Evolutionary conservation across 2,329 filamentous ascomycete species (phyloP).

Genomic region (Penicillium expansum): DNA sequence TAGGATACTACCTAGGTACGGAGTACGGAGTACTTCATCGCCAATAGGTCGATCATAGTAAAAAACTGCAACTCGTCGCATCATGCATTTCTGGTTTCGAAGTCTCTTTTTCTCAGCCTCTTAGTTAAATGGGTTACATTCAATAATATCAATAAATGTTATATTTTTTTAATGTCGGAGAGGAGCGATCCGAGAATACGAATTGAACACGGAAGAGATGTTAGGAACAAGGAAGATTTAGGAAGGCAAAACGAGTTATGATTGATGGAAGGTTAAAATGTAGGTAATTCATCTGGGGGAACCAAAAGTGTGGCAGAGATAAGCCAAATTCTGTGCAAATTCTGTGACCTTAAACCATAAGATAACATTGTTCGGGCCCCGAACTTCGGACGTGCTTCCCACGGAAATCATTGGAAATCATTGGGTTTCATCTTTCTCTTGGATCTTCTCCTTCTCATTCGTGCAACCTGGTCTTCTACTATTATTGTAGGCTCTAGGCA

Average conservation of each 20-base stretch:
- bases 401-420: conserved; percentile 13
- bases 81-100: conserved; percentile 7
- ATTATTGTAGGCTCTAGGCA: conserved; percentile 1
- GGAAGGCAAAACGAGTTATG: conserved; percentile 4
- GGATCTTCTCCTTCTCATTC: conserved; percentile 5
- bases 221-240: conserved; percentile 4
- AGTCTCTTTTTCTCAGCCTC: neutral
- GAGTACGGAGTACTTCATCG: neutral
- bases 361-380: conserved; percentile 31
- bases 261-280: conserved; percentile 19
- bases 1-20: neutral
- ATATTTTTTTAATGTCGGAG: conserved; percentile 11
- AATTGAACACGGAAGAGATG: conserved; percentile 21
- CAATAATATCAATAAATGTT: neutral
- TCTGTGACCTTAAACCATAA: conserved; percentile 39
- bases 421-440: conserved; percentile 2
- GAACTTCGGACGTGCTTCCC: conserved; percentile 34
- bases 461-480: conserved; percentile 15
- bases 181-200: conserved; percentile 22
- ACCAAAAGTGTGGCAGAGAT: conserved; percentile 26
- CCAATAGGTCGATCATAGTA: neutral
- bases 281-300: conserved; percentile 11
- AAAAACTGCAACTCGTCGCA: neutral
- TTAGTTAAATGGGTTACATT: conserved; percentile 7
- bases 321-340: conserved; percentile 21